phyloP scores from a whole-genome alignment of 768 basidiomycete genomes.

The Clavulina sp. region DNA sequence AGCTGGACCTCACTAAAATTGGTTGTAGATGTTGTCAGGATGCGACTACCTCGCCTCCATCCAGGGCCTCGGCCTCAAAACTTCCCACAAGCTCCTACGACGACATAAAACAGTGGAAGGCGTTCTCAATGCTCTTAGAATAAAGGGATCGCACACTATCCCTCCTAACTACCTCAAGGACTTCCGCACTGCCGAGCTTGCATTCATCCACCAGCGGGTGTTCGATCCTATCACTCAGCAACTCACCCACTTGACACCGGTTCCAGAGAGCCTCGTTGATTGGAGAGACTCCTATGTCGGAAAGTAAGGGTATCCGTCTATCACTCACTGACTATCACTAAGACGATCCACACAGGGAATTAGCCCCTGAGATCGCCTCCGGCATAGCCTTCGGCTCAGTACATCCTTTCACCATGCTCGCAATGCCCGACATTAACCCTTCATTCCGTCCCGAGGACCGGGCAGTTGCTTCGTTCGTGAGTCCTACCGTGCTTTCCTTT shows the following conservation, averaged over 20 bases:
- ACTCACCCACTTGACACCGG: conserved; percentile 52
- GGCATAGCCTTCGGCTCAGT: conserved; percentile 47
- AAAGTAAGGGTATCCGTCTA: conserved; percentile 25
- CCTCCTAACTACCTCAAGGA: conserved; percentile 57
- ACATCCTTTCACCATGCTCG: conserved; percentile 47
- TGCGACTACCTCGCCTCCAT: conserved; percentile 90
- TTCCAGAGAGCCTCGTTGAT: conserved; percentile 31
- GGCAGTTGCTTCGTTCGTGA: no score
- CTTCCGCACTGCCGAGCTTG: conserved; percentile 73
- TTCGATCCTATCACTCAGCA: conserved; percentile 53
- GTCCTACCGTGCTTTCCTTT: no score
- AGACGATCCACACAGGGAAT: conserved; percentile 29
- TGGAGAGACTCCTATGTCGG: conserved; percentile 59
- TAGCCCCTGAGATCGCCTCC: conserved; percentile 47
- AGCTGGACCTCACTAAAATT: not conserved
- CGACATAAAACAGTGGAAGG: conserved; percentile 79
- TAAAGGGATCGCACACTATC: conserved; percentile 74
- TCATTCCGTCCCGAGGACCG: conserved; percentile 28
- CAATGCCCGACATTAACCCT: conserved; percentile 67
- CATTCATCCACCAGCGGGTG: conserved; percentile 84
- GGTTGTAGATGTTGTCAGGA: conserved; percentile 50
- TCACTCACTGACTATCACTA: not conserved
- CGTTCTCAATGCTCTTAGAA: conserved; percentile 50
- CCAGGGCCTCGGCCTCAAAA: conserved; percentile 84
- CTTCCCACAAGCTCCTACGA: conserved; percentile 62